Base-by-base conservation (phyloP, 2,329 filamentous ascomycete genomes). In the Grosmannia huntii region DNA sequence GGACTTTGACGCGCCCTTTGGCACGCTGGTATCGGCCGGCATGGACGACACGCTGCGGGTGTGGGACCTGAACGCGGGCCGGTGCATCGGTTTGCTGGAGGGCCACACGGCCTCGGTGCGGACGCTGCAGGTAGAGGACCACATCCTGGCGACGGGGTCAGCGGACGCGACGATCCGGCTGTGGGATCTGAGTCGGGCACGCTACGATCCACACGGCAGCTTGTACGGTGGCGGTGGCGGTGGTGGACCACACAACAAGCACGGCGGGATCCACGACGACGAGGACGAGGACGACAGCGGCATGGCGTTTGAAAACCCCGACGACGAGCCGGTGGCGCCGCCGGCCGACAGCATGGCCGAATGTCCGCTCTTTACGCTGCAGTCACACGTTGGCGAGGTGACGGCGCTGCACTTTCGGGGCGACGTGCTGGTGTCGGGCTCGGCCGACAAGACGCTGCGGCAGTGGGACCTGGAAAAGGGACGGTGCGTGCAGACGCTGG, bases 401-500 rank as follows among this genome's bases (percentile, higher is more conserved):
- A 97, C 94, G 14, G 92, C 94, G 9, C 78, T 99, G 27, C 86
- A 97, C 72, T 95, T 99, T 73, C 82, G 85, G 60, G 89, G 89
- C 58, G 86, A 96, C 64, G 90, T 89, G 0, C 80, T 99, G 19
- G 90, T 99, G 36, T 99, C 94, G 2, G 94, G 94, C 14, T 97
- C 92, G 9, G 87, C 94, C 0, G 94, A 99, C 74, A 99, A 99
- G 78, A 99, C 94, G 1, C 77, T 99, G 58, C 85, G 94, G 51
- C 94, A 99, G 70, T 99, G 94, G 94, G 94, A 99, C 75, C 79
- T 99, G 55, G 89, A 92, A 66, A 96, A 91, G 70, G 94, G 94
- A n/a, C 87, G 94, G 54, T 97, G 94, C 70, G 89, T 99, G 57
- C 94, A 99, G 72, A 99, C 94, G 3, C 77, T 99, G 54, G 94